phyloP scores from a whole-genome alignment of 352 stramenopile species.

The Pythium periplocum region DNA sequence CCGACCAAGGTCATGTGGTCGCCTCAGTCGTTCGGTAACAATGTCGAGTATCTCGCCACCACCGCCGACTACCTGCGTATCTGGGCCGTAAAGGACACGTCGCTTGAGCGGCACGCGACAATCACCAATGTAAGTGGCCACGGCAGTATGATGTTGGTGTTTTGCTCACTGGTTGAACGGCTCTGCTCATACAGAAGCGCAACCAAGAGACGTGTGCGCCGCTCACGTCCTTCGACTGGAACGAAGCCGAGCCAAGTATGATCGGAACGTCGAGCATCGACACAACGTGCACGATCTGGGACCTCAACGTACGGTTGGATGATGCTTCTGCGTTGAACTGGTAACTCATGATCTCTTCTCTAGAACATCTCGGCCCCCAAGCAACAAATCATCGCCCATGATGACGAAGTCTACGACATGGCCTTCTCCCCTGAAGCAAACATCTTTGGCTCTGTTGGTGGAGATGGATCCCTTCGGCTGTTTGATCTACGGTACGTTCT shows the following conservation, averaged over 20 bases:
- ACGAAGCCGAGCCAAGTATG: constrained; percentile 93
- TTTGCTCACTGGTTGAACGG: constrained; percentile 2
- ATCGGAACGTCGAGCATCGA: constrained; percentile 97
- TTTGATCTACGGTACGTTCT: constrained; percentile 94
- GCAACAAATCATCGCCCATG: constrained; percentile 98
- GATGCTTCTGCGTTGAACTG: neutral
- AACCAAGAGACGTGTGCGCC: constrained; percentile 94
- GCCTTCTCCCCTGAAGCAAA: constrained; percentile 92
- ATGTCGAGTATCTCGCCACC: constrained; percentile 70
- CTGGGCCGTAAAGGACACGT: constrained; percentile 68
- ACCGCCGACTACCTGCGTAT: constrained; percentile 82
- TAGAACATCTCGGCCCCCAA: constrained; percentile 57
- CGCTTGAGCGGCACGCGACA: constrained; percentile 67
- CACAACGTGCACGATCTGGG: constrained; percentile 99
- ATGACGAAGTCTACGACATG: constrained; percentile 98
- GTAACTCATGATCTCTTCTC: neutral
- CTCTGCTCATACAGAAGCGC: constrained; percentile 36
- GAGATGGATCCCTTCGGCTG: constrained; percentile 94
- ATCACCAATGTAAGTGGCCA: constrained; percentile 51
- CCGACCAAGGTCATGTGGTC: constrained; percentile 88
- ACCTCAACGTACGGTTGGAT: constrained; percentile 86
- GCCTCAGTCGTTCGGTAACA: constrained; percentile 36
- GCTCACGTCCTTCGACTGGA: constrained; percentile 99
- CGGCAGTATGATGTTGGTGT: neutral
- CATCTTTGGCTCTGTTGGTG: constrained; percentile 96